Conservation (phyloP, 805 yeast genomes). For the Saccharomycopsis fodiens region DNA sequence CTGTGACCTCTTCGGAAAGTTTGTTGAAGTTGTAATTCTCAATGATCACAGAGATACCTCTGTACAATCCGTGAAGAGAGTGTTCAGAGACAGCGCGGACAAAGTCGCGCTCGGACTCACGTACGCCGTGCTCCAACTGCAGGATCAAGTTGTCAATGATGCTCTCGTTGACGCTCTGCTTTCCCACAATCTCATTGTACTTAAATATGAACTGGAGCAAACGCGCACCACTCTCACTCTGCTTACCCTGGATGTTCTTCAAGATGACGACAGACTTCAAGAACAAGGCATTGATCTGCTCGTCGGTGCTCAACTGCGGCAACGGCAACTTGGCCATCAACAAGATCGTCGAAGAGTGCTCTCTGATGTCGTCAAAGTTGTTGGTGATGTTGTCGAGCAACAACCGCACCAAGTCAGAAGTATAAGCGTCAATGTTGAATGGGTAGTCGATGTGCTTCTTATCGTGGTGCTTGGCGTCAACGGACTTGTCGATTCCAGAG, state of each 20-base stretch:
- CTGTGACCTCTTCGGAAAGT: conserved; percentile 1
- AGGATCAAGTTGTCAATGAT: conserved; percentile 25
- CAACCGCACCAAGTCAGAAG: conserved; percentile 33
- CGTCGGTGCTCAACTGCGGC: conserved; percentile 22
- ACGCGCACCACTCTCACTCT: conserved; percentile 75
- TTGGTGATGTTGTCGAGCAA: conserved; percentile 58
- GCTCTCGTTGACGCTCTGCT: conserved; percentile 7
- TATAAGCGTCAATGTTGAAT: conserved; percentile 38
- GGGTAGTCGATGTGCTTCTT: conserved; percentile 43
- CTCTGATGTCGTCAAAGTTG: conserved; percentile 73
- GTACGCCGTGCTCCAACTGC: conserved; percentile 29
- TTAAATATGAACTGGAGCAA: conserved; percentile 46
- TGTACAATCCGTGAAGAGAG: conserved; percentile 65
- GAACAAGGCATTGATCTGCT: conserved; percentile 19
- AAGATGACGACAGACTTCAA: conserved; percentile 27
- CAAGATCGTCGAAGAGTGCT: conserved; percentile 38
- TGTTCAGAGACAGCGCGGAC: conserved; percentile 36
- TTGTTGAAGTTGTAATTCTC: conserved; percentile 23
- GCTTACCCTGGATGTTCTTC: conserved; percentile 38
- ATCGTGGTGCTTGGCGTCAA: conserved; percentile 30
- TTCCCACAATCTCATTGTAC: conserved; percentile 24
- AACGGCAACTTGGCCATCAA: conserved; percentile 34
- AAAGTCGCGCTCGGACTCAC: conserved; percentile 30
- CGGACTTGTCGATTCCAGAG: conserved; percentile 49
- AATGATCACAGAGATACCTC: conserved; percentile 45